Evolutionary conservation across 768 basidiomycete genomes (phyloP).

Genomic region (Krasilnikovozyma curviuscula): DNA sequence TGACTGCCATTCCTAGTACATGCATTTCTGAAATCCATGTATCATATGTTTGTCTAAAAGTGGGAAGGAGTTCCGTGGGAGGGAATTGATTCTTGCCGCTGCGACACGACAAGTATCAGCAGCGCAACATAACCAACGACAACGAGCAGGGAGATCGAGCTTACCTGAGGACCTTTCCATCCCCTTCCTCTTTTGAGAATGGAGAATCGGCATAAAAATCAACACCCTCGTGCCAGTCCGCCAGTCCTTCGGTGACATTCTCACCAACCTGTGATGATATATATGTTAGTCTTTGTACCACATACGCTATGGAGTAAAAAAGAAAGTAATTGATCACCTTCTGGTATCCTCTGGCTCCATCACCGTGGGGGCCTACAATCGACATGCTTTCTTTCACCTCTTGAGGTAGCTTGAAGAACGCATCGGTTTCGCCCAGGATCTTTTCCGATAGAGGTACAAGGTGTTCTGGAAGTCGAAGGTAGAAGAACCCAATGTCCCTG

Average conservation of each 20-base stretch:
- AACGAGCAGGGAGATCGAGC: too few species aligned
- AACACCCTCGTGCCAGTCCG: slow-evolving; percentile 31
- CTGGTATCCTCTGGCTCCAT: slow-evolving; percentile 63
- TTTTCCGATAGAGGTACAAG: slow-evolving; percentile 40
- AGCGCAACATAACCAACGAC: too few species aligned
- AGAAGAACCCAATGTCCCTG: slow-evolving; percentile 71
- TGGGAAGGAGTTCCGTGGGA: too few species aligned
- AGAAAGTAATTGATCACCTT: too few species aligned
- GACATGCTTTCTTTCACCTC: slow-evolving; percentile 62
- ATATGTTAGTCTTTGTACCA: slow-evolving; percentile 30
- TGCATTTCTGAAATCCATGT: slow-evolving; percentile 83
- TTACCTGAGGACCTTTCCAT: slow-evolving; percentile 47
- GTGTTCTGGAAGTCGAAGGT: slow-evolving; percentile 43
- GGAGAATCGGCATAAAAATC: slow-evolving; percentile 4
- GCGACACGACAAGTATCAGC: too few species aligned
- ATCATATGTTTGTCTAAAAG: too few species aligned
- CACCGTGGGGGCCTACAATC: slow-evolving; percentile 37
- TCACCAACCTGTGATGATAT: too few species aligned
- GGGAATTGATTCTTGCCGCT: slow-evolving; percentile 86
- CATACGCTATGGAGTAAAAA: not conserved
- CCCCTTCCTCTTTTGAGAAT: not conserved
- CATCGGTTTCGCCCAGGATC: slow-evolving; percentile 41
- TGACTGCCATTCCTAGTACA: slow-evolving; percentile 52
- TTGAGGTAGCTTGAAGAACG: slow-evolving; percentile 54
- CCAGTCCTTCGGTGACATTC: slow-evolving; percentile 68